phyloP scores from a whole-genome alignment of 495 filamentous ascomycete genomes.

The Terfezia boudieri region DNA sequence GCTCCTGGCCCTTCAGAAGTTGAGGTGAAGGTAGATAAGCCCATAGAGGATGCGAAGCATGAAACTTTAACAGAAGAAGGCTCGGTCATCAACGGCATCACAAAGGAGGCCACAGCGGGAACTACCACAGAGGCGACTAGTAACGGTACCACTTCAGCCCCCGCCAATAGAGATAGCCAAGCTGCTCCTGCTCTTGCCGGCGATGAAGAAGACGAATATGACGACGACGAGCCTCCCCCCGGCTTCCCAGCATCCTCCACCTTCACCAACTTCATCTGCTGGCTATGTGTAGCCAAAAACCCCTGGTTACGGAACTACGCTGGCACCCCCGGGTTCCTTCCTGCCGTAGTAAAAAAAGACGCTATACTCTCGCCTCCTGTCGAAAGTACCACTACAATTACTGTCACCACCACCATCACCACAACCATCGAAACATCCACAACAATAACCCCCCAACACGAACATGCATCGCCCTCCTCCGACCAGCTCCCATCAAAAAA shows the following conservation, averaged over 20 bases:
- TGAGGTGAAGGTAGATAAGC: constrained; percentile 7
- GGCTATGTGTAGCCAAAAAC: constrained; percentile 69
- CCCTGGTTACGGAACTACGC: constrained; percentile 89
- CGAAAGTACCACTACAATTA: not conserved
- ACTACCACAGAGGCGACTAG: not conserved
- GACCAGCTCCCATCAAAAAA: not conserved
- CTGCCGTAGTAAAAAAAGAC: constrained; percentile 28
- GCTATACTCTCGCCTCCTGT: not conserved
- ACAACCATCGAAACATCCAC: constrained; percentile 40
- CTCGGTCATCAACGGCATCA: constrained; percentile 1
- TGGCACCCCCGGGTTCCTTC: constrained; percentile 59
- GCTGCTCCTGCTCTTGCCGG: constrained; percentile 3
- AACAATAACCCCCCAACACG: constrained; percentile 32
- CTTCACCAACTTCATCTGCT: constrained; percentile 48
- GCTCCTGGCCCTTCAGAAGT: constrained; percentile 15
- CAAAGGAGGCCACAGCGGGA: not conserved
- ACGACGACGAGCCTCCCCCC: constrained; percentile 18
- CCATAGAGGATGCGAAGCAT: constrained; percentile 3
- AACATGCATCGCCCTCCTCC: too few species aligned
- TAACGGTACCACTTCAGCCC: not conserved
- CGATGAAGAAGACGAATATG: constrained; percentile 24
- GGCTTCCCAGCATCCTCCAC: not conserved
- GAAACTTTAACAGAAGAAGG: not conserved
- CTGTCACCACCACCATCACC: not conserved
- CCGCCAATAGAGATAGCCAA: not conserved